A percentile compares a stretch with the other conserved stretches of the same genome.
phyloP scores from a whole-genome alignment of 192 early-diverging fungal species.

The Podila minutissima region DNA sequence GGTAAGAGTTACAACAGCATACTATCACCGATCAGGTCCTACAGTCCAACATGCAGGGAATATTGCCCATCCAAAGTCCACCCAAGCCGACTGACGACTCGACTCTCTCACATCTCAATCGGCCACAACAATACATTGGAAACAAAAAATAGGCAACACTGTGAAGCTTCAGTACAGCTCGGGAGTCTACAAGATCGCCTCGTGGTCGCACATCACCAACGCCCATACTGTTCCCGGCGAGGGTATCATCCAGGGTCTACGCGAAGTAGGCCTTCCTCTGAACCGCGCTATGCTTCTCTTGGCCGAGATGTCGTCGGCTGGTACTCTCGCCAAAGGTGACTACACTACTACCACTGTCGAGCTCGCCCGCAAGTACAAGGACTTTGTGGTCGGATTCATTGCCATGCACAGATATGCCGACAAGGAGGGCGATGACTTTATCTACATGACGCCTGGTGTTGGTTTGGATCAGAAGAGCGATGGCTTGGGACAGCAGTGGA shows the following conservation, averaged over 20 bases:
- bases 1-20: constrained; percentile 53
- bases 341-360: constrained; percentile 89
- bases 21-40: no score
- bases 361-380: constrained; percentile 85
- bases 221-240: constrained; percentile 95
- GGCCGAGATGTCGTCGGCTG: constrained; percentile 97
- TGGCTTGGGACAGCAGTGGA: constrained; percentile 94
- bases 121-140: neutral
- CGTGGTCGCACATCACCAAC: constrained; percentile 97
- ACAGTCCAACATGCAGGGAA: no score
- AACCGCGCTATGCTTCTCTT: constrained; percentile 87
- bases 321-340: constrained; percentile 81
- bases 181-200: constrained; percentile 92
- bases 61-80: no score
- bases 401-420: constrained; percentile 55
- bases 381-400: constrained; percentile 98
- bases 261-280: constrained; percentile 85
- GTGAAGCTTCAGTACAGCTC: constrained; percentile 94
- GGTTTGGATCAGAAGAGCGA: constrained; percentile 85
- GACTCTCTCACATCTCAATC: neutral
- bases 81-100: neutral
- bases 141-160: constrained; percentile 78
- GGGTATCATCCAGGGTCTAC: constrained; percentile 93
- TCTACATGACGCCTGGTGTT: constrained; percentile 97
- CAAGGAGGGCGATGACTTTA: constrained; percentile 83